phyloP scores from a whole-genome alignment of 148 eudicot species.

The Nepenthes gracilis region DNA sequence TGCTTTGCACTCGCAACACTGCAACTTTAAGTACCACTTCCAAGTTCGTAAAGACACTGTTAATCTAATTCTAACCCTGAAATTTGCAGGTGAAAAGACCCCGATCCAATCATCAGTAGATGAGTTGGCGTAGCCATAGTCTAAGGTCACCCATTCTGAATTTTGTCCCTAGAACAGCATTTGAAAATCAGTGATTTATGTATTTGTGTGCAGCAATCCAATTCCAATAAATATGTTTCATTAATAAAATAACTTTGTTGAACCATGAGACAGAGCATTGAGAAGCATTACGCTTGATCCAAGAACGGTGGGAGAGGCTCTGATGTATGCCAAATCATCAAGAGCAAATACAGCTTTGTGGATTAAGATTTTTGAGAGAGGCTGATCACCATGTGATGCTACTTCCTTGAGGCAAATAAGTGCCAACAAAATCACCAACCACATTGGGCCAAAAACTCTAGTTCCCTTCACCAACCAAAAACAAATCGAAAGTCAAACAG shows the following conservation, averaged over 20 bases:
- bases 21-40: too few species aligned
- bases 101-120: constrained; percentile 74
- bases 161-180: constrained; percentile 26
- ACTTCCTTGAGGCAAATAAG: constrained; percentile 24
- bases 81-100: constrained; percentile 89
- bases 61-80: constrained; percentile 36
- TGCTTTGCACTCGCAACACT: too few species aligned
- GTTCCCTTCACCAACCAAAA: too few species aligned
- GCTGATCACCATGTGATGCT: constrained; percentile 55
- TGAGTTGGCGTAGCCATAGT: constrained; percentile 45
- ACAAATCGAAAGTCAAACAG: too few species aligned
- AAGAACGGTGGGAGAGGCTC: constrained; percentile 61
- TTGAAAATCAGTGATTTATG: not conserved
- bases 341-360: constrained; percentile 38
- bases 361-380: constrained; percentile 60
- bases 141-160: constrained; percentile 61
- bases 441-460: not conserved
- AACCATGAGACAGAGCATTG: constrained; percentile 3
- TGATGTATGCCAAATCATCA: constrained; percentile 43
- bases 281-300: constrained; percentile 44
- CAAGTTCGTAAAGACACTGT: not conserved
- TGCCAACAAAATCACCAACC: constrained; percentile 17
- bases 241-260: not conserved
- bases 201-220: not conserved
- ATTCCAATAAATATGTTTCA: not conserved